Evolutionary conservation across 139 green algal species (phyloP).

Genomic region (Ettlia oleoabundans): DNA sequence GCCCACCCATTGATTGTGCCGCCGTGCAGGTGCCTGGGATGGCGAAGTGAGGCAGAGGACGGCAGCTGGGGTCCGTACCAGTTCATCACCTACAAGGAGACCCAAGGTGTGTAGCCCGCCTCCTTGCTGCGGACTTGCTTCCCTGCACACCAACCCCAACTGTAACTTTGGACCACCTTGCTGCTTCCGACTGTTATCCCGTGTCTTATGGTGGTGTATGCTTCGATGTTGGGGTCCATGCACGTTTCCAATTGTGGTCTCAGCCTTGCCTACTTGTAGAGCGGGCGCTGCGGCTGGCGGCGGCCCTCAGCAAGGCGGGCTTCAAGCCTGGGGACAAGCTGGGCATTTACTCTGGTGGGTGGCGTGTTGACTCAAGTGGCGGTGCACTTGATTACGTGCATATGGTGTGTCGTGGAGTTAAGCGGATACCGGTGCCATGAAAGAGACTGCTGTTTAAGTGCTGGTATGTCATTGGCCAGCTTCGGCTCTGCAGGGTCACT

Average conservation of each 20-base stretch:
- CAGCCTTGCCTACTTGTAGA: neutral
- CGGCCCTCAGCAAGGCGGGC: conserved; percentile 35
- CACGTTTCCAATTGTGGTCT: too few species aligned
- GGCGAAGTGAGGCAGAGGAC: conserved; percentile 40
- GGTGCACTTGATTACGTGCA: too few species aligned
- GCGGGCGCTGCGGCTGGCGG: conserved; percentile 5
- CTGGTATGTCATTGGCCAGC: too few species aligned
- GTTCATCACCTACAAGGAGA: conserved; percentile 68
- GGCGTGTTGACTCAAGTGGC: neutral
- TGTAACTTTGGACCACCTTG: too few species aligned
- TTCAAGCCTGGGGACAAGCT: conserved; percentile 44
- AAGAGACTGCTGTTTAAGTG: too few species aligned
- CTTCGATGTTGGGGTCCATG: too few species aligned
- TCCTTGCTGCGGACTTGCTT: neutral
- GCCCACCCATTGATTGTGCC: neutral
- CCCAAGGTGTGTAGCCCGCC: conserved; percentile 9
- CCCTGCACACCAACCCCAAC: too few species aligned
- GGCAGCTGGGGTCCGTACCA: conserved; percentile 47
- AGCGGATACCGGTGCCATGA: too few species aligned
- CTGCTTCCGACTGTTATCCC: too few species aligned
- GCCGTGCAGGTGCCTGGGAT: conserved; percentile 35
- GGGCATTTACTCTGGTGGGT: conserved; percentile 66
- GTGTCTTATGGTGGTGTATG: too few species aligned
- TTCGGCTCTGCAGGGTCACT: too few species aligned
- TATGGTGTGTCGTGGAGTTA: too few species aligned